Conservation (phyloP, 345 rosid species). For the Turnera subulata region DNA sequence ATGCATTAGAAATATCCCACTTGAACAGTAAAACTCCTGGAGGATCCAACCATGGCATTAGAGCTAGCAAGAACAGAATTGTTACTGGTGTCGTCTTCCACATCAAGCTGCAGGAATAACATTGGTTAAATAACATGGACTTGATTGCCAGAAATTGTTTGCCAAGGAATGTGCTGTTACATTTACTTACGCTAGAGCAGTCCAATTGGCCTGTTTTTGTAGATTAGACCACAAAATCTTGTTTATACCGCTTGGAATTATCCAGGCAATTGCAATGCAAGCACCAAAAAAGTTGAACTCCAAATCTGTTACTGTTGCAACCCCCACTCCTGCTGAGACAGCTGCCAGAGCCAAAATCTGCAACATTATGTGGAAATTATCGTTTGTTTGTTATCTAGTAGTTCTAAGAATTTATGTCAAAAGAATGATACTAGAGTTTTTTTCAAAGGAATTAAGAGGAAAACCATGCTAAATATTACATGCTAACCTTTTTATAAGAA, state of each 20-base stretch:
- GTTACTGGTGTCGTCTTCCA: conserved; percentile 97
- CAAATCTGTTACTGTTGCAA: conserved; percentile 85
- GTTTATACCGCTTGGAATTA: conserved; percentile 81
- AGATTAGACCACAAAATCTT: conserved; percentile 92
- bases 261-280: conserved; percentile 76
- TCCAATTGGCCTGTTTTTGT: conserved; percentile 90
- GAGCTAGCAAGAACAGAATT: conserved; percentile 65
- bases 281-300: conserved; percentile 82
- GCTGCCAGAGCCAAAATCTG: conserved; percentile 68
- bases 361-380: too few species aligned
- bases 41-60: conserved; percentile 96
- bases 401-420: too few species aligned
- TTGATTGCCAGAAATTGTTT: neutral
- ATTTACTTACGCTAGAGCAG: conserved; percentile 72
- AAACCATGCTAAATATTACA: neutral
- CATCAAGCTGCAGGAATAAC: conserved; percentile 62
- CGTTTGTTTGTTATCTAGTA: too few species aligned
- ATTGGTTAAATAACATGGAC: neutral
- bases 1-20: conserved; percentile 69
- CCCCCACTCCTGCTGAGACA: conserved; percentile 83
- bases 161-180: neutral
- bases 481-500: conserved; percentile 52
- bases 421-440: too few species aligned
- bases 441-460: too few species aligned
- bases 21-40: conserved; percentile 74